Conservation (phyloP, 768 basidiomycete species). For the Pseudohyphozyma bogoriensis region DNA sequence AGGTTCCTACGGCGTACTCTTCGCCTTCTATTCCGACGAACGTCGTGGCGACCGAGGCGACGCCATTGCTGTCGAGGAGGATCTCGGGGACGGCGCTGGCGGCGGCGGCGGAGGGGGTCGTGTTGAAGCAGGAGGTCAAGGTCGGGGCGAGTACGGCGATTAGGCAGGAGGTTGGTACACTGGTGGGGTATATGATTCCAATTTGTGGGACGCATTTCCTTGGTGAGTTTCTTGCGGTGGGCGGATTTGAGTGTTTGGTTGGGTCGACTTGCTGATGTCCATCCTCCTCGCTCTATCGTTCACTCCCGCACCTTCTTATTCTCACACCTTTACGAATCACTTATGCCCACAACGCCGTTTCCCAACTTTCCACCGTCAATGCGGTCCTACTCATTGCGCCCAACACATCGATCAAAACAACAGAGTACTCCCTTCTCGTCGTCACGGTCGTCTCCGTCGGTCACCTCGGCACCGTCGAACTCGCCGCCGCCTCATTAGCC, state of each 20-base stretch:
- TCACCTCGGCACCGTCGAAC: conserved; percentile 76
- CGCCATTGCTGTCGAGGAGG: background rate
- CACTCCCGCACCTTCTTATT: too few species aligned
- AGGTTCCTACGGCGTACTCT: background rate
- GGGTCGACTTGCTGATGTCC: too few species aligned
- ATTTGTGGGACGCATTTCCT: conserved; percentile 38
- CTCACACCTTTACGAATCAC: too few species aligned
- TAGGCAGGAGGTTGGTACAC: conserved; percentile 10
- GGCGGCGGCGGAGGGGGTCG: too few species aligned
- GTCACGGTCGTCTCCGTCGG: conserved; percentile 79
- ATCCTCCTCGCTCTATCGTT: too few species aligned
- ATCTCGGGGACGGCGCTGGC: too few species aligned
- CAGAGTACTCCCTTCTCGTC: conserved; percentile 79
- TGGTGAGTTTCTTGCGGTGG: too few species aligned
- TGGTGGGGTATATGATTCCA: conserved; percentile 27
- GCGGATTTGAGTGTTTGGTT: too few species aligned
- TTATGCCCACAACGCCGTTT: background rate
- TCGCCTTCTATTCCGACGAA: too few species aligned
- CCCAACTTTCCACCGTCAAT: background rate
- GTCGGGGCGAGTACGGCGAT: too few species aligned
- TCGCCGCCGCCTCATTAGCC: conserved; percentile 69
- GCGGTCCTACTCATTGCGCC: background rate
- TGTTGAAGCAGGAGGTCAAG: too few species aligned
- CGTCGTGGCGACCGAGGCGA: too few species aligned
- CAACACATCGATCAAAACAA: conserved; percentile 36